phyloP scores from a whole-genome alignment of 2,329 filamentous ascomycete genomes.

The Gremmenia infestans region DNA sequence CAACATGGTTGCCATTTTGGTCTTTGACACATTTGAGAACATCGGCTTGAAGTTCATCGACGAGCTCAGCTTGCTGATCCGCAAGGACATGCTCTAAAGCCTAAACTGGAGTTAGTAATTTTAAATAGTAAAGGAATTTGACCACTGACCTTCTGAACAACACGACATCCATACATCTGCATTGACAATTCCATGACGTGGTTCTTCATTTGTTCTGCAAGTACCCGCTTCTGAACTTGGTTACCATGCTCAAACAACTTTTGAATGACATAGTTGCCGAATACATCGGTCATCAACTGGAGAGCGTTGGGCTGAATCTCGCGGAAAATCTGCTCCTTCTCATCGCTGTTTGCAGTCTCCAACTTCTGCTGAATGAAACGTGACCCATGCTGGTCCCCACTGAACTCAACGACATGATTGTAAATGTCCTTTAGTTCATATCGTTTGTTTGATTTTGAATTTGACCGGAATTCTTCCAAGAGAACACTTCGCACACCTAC shows the following conservation, averaged over 20 bases:
- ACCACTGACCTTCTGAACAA: constrained; percentile 77
- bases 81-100: constrained; percentile 84
- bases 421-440: constrained; percentile 90
- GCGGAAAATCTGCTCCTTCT: constrained; percentile 84
- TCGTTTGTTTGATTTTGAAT: constrained; percentile 64
- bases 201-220: constrained; percentile 83
- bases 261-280: constrained; percentile 97
- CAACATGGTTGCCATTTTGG: constrained; percentile 91
- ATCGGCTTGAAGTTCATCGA: constrained; percentile 74
- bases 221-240: constrained; percentile 82
- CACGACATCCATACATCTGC: constrained; percentile 90
- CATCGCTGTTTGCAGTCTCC: constrained; percentile 88
- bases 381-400: constrained; percentile 91
- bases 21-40: constrained; percentile 77
- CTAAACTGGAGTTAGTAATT: constrained; percentile 38
- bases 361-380: constrained; percentile 93
- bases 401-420: constrained; percentile 85
- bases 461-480: constrained; percentile 74
- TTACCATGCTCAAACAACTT: constrained; percentile 97
- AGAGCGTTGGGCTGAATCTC: constrained; percentile 82
- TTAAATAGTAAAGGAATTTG: not conserved
- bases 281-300: constrained; percentile 92
- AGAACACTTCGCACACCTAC: constrained; percentile 63
- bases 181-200: constrained; percentile 74
- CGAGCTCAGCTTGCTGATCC: constrained; percentile 83